phyloP scores from a whole-genome alignment of 768 basidiomycete species.

The Russula foetens region DNA sequence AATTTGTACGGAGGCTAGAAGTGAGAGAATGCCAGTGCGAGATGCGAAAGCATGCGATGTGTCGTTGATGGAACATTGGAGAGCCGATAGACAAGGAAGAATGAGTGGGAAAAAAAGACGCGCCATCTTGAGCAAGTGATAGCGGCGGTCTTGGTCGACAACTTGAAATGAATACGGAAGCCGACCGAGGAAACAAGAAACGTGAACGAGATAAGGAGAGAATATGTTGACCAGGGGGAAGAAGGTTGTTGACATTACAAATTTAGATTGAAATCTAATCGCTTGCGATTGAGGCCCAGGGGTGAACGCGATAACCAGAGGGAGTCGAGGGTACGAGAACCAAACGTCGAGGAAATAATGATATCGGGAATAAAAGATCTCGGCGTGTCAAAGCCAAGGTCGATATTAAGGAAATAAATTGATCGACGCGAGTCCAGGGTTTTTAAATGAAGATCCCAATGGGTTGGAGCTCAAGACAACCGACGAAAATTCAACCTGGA shows the following conservation, averaged over 20 bases:
- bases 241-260: conserved; percentile 18
- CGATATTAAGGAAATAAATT: conserved; percentile 25
- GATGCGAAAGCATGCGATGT: conserved; percentile 24
- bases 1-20: conserved; percentile 25
- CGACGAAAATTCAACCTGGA: conserved; percentile 29
- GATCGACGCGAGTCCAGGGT: conserved; percentile 27
- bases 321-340: conserved; percentile 22
- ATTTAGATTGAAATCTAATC: conserved; percentile 23
- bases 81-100: conserved; percentile 8
- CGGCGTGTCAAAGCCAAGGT: conserved; percentile 19
- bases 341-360: conserved; percentile 39
- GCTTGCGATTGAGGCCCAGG: conserved; percentile 28
- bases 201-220: conserved; percentile 10
- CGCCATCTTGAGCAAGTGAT: conserved; percentile 16
- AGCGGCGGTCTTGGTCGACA: conserved; percentile 25
- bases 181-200: conserved; percentile 19
- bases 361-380: conserved; percentile 26
- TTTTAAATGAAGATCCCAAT: conserved; percentile 25
- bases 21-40: conserved; percentile 29
- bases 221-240: conserved; percentile 23
- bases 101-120: background rate
- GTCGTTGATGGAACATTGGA: conserved; percentile 17
- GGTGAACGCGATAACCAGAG: conserved; percentile 19
- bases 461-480: conserved; percentile 32
- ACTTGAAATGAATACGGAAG: conserved; percentile 42